A percentile compares a stretch with the other conserved stretches of the same genome.
phyloP scores from a whole-genome alignment of 768 basidiomycete species.

The Pleurotus ostreatus region DNA sequence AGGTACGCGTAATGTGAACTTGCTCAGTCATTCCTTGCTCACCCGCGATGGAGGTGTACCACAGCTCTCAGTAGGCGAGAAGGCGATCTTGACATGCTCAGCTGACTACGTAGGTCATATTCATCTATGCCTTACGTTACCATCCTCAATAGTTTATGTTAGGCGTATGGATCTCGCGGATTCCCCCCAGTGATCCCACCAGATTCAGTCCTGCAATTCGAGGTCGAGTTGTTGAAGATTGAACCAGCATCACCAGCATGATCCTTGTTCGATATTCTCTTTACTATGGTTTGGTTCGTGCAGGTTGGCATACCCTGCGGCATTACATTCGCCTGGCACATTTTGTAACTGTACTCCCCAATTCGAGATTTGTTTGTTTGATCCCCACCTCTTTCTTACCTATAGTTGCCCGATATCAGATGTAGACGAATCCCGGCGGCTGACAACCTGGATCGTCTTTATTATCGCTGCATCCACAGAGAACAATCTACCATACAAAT shows the following conservation, averaged over 20 bases:
- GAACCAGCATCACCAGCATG: slow-evolving; percentile 6
- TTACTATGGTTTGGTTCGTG: slow-evolving; percentile 6
- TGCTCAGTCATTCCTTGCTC: neutral
- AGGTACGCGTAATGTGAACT: slow-evolving; percentile 40
- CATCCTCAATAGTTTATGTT: slow-evolving; percentile 6
- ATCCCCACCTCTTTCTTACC: no score
- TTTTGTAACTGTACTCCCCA: slow-evolving; percentile 4
- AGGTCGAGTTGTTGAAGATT: slow-evolving; percentile 79
- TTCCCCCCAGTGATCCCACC: slow-evolving; percentile 77
- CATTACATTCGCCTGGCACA: neutral
- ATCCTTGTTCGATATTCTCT: neutral
- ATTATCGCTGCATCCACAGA: no score
- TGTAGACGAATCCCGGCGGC: no score
- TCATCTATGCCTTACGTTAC: slow-evolving; percentile 5
- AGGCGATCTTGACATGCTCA: slow-evolving; percentile 58
- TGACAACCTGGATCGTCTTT: no score
- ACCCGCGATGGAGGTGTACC: slow-evolving; percentile 53
- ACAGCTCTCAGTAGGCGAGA: slow-evolving; percentile 71
- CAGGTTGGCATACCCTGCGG: neutral
- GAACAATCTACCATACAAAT: no score
- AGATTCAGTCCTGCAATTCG: slow-evolving; percentile 70
- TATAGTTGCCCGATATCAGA: no score
- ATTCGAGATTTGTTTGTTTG: slow-evolving; percentile 2
- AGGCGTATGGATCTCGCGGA: slow-evolving; percentile 73
- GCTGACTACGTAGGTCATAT: slow-evolving; percentile 66